These are phyloP conservation scores for Rusavskia elegans DNA, from an alignment of 495 filamentous ascomycete species.

Conservation along the genomic window DNA sequence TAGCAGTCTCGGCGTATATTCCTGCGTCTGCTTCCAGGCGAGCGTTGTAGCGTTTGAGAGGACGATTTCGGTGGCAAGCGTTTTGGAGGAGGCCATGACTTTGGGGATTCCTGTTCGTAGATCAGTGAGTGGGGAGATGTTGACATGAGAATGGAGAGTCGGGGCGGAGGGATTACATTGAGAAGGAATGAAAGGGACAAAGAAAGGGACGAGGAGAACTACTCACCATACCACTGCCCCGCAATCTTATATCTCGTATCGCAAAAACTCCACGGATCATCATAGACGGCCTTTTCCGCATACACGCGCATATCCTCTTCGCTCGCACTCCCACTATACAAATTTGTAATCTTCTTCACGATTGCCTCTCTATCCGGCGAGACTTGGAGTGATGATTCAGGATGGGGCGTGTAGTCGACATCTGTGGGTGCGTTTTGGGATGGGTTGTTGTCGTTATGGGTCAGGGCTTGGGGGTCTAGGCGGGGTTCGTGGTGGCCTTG, in stretches of 20 bases:
- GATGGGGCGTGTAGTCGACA: constrained; percentile 30
- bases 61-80: constrained; percentile 25
- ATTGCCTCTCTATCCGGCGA: constrained; percentile 19
- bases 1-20: constrained; percentile 24
- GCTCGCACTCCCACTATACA: constrained; percentile 29
- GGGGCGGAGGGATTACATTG: no score
- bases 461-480: constrained; percentile 20
- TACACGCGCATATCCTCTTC: constrained; percentile 34
- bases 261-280: constrained; percentile 34
- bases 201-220: neutral
- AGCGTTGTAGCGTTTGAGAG: constrained; percentile 18
- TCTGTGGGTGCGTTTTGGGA: constrained; percentile 18
- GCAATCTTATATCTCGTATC: constrained; percentile 34
- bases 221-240: constrained; percentile 31
- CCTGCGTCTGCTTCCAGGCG: constrained; percentile 29
- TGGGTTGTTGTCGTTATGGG: constrained; percentile 12
- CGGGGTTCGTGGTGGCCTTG: constrained; percentile 17
- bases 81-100: constrained; percentile 23
- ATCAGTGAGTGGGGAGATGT: neutral
- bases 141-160: no score
- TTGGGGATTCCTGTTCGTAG: constrained; percentile 26
- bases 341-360: constrained; percentile 22
- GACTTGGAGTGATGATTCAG: constrained; percentile 20
- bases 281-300: constrained; percentile 28
- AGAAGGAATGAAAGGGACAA: neutral